Base-by-base conservation (phyloP, 257 asterid species). In the Petunia axillaris region DNA sequence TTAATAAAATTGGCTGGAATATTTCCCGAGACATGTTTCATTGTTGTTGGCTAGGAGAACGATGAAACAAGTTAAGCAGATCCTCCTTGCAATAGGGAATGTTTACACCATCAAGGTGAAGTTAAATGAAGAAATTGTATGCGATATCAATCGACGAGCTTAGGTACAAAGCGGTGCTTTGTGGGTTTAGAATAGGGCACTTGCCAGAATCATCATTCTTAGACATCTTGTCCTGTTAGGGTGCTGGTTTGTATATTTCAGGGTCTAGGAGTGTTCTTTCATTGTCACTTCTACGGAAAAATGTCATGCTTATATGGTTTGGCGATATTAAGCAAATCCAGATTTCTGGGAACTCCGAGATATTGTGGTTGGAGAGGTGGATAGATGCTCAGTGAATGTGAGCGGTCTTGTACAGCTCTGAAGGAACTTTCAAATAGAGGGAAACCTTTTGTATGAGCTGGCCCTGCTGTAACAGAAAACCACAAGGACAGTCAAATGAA, bases 381-480 rank as follows among this genome's bases (percentile, higher is more conserved):
- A n/a, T n/a, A 36, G 8, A 8, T 67, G 75, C 75, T 16, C 55
- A n/a, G 16, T 68, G 76, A 68, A 70, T 70, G 59, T 70, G 41
- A 70, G 53, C 54, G 40, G 38, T 66, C 53, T 66, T 2, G 37
- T 66, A 25, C 54, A 37, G 54, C 15, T 66, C 75, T 66, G 75
- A 15, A 66, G 41, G 14, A 66, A 41, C 37, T 40, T 66, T 37
- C 41, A 10, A 14, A 66, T 66, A 6, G 35, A 38, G 39, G 11
- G 37, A 43, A 43, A n/a, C 15, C 75, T 67, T 25, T 25, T 25
- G n/a, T 41, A 15, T 44, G 57, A 16, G 58, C 5, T 46, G 59
- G 65, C 25, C 66, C 38, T 7, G 66, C 25, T 60, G 66, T 40
- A 36, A 1, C 66, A 25, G 64, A 60, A 36, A 48, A 70, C 57